These are phyloP conservation scores for Erodium trifolium DNA, from an alignment of 441 rosid genomes.

Conservation along the genomic window DNA sequence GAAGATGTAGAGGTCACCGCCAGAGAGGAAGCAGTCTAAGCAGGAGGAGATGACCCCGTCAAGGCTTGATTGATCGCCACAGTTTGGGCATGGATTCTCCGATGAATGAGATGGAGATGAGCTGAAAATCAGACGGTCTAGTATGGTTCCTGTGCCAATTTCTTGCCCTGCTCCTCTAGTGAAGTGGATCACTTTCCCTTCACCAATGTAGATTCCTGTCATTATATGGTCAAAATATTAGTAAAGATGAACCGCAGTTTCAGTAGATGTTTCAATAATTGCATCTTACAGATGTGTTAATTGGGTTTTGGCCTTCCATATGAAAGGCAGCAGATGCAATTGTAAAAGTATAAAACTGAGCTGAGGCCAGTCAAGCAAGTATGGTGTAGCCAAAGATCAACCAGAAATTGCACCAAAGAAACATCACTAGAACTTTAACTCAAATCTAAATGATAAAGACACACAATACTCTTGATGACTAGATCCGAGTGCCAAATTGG, in stretches of 20 bases:
- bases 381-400: no score
- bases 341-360: background rate
- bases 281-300: background rate
- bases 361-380: background rate
- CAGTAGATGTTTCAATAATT: background rate
- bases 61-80: conserved; percentile 41
- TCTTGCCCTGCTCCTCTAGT: conserved; percentile 74
- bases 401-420: no score
- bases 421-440: no score
- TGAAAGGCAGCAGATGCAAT: background rate
- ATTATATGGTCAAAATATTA: background rate
- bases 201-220: conserved; percentile 73
- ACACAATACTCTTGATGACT: no score
- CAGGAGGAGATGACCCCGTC: conserved; percentile 72
- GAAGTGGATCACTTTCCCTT: conserved; percentile 71
- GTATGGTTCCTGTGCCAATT: conserved; percentile 75
- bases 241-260: background rate
- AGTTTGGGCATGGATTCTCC: conserved; percentile 46
- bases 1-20: conserved; percentile 67
- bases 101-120: conserved; percentile 48
- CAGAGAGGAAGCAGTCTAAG: conserved; percentile 76
- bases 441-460: no score
- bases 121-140: conserved; percentile 59
- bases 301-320: no score
- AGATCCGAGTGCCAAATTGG: no score